Evolutionary conservation across 495 filamentous ascomycete genomes (phyloP), one percentile per base, ranked within the genome.

Genomic region (Beverwykella pulmonaria): DNA sequence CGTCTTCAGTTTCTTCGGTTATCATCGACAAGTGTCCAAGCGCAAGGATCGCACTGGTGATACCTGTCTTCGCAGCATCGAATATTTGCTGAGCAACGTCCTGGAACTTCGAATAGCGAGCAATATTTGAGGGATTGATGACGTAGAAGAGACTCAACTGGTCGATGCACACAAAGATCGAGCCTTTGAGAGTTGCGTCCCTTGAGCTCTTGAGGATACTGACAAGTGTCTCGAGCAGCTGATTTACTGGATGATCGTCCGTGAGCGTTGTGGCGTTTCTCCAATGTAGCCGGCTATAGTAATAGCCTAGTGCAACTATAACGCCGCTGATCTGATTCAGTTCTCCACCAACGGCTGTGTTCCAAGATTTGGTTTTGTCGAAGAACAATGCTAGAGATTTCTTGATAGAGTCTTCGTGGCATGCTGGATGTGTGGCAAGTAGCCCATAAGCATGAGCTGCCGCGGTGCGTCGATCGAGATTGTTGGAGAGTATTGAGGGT

Each of bases 371-470:
- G 1, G 82, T 72, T 17, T 76, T 80, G 27, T 68, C 64, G 19
- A 78, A 70, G 29, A 87, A 74, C 10, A 78, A 71, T 0, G 68
- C 41, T 4, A 84, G 67, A 26, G 84, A 78, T n/a, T 69, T 73
- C 8, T 68, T 61, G 17, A 86, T 61, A 4, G 75, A 58, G 2
- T 61, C 61, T 17, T 77, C 71, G 10, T 76, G 19, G 25, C 81
- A 80, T 57, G 79, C 69, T 22, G 82, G 79, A 69, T 92, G 87
- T 1, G 91, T 88, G 2, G 84, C 87, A 1, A 98, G 77, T 25
- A 97, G 86, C 3, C 94, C 94, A 66, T 93, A 88, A 0, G 87
- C 84, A 53, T 86, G 85, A 29, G 91, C 86, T 8, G 87, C 85
- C 17, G 84, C 78, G 44, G 78, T 76, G 34, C 92, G 82, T 9